phyloP scores from a whole-genome alignment of 257 asterid species.

The Vinca minor region DNA sequence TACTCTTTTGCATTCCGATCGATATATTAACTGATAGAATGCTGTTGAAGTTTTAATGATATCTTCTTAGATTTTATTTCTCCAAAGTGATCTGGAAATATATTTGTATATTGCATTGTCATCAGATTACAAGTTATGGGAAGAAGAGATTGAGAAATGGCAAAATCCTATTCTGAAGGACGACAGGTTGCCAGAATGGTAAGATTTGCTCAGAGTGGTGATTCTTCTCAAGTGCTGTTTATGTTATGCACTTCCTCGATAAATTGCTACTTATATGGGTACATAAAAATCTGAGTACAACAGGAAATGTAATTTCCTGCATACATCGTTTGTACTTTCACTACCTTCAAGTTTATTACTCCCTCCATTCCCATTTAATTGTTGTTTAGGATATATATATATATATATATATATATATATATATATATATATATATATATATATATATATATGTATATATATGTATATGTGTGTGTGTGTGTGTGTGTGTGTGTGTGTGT shows the following conservation, averaged over 20 bases:
- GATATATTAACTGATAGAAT: neutral
- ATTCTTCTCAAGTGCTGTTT: neutral
- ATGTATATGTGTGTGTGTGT: too few species aligned
- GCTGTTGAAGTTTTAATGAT: neutral
- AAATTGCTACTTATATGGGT: neutral
- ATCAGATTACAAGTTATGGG: constrained; percentile 88
- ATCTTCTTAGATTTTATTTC: neutral
- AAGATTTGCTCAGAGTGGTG: constrained; percentile 13
- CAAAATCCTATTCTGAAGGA: constrained; percentile 86
- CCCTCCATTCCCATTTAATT: too few species aligned
- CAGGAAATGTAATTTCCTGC: neutral
- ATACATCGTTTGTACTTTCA: neutral
- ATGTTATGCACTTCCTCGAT: neutral
- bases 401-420: too few species aligned
- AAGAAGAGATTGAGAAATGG: constrained; percentile 98
- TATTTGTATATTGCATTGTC: constrained; percentile 9
- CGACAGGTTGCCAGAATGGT: constrained; percentile 90
- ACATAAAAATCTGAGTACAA: neutral
- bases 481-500: too few species aligned
- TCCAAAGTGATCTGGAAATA: neutral
- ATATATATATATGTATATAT: too few species aligned
- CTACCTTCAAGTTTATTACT: too few species aligned
- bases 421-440: too few species aligned
- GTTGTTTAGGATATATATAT: too few species aligned
- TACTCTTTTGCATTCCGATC: neutral